Evolutionary conservation across 768 basidiomycete species (phyloP).

Genomic region (Tulasnella sp.): DNA sequence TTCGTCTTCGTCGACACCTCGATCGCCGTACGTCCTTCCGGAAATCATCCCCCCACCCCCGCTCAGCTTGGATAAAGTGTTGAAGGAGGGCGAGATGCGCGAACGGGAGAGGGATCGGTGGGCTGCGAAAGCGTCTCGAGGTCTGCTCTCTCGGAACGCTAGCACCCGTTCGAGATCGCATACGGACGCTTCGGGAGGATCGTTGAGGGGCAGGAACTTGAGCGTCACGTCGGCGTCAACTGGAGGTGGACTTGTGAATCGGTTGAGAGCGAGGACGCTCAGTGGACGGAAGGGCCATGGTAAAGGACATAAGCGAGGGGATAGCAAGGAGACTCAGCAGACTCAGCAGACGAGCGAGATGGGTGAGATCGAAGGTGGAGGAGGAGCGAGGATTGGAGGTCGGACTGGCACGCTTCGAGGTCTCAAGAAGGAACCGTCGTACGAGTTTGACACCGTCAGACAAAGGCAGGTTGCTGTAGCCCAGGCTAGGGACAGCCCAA

Average conservation of each 20-base stretch:
- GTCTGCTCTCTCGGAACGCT: not conserved
- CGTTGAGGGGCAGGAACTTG: conserved; percentile 2
- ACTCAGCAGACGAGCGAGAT: conserved; percentile 6
- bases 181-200: not conserved
- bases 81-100: conserved; percentile 10
- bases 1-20: not conserved
- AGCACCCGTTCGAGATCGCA: not conserved
- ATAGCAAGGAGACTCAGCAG: conserved; percentile 1
- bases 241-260: conserved; percentile 1
- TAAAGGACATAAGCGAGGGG: conserved; percentile 1
- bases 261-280: conserved; percentile 8
- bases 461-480: not conserved
- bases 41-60: not conserved
- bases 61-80: conserved; percentile 10
- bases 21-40: not conserved
- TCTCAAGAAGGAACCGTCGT: not conserved
- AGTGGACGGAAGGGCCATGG: conserved; percentile 15
- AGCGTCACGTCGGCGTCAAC: not conserved
- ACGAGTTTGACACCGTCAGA: not conserved
- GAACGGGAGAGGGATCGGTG: conserved; percentile 7
- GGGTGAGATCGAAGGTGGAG: not conserved
- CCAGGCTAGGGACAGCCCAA: not conserved
- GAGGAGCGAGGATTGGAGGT: not conserved
- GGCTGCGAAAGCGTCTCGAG: not conserved
- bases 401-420: not conserved